Conservation (phyloP, 2,329 filamentous ascomycete genomes). For the Pseudogymnoascus sp. region DNA sequence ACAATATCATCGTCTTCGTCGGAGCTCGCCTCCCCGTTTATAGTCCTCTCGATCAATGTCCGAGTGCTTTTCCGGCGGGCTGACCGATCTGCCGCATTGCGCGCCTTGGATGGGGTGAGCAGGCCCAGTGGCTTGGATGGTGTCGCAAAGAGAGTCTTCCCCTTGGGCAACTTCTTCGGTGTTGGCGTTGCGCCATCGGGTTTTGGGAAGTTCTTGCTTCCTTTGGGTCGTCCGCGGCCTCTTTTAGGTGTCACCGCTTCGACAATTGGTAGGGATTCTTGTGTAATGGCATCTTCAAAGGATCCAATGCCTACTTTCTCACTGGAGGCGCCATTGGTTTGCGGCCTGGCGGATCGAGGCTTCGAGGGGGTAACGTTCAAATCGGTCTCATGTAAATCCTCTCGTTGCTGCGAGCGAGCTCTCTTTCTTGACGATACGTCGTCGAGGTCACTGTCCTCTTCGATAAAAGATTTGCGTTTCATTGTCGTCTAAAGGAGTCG, state of each 20-base stretch:
- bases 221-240: neutral
- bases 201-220: slow-evolving; percentile 2
- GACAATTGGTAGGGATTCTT: neutral
- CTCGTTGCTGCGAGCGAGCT: neutral
- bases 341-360: neutral
- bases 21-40: slow-evolving; percentile 59
- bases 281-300: neutral
- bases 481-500: neutral
- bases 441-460: neutral
- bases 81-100: slow-evolving; percentile 62
- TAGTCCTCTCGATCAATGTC: slow-evolving; percentile 65
- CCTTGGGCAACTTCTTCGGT: slow-evolving; percentile 18
- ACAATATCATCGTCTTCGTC: slow-evolving; percentile 64
- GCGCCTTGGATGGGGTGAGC: slow-evolving; percentile 22
- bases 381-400: neutral
- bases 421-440: slow-evolving; percentile 1
- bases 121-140: slow-evolving; percentile 16
- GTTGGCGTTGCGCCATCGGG: slow-evolving; percentile 12
- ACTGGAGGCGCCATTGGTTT: neutral
- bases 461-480: neutral
- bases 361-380: neutral
- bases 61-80: slow-evolving; percentile 79
- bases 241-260: neutral
- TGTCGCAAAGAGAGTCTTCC: slow-evolving; percentile 26
- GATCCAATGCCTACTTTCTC: neutral